phyloP scores from a whole-genome alignment of 768 basidiomycete genomes.

The Lactifluus hygrophoroides region DNA sequence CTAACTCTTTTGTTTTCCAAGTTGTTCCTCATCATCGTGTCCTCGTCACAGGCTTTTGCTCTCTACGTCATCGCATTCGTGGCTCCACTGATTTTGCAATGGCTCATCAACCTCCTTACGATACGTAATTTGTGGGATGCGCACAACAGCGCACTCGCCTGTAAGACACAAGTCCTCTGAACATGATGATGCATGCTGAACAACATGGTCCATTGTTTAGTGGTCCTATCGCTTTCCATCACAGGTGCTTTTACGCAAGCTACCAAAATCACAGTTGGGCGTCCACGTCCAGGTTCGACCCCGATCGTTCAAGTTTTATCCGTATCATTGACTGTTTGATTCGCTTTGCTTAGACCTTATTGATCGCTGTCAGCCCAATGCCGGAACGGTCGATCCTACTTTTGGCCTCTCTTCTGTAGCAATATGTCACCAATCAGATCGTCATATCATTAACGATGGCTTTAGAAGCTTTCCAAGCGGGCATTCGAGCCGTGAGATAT shows the following conservation, averaged over 20 bases:
- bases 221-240: conserved; percentile 64
- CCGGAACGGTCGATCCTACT: conserved; percentile 54
- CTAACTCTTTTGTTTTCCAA: not conserved
- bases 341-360: conserved; percentile 42
- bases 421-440: conserved; percentile 71
- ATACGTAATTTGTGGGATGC: conserved; percentile 85
- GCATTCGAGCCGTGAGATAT: conserved; percentile 69
- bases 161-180: conserved; percentile 25
- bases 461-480: conserved; percentile 92
- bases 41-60: conserved; percentile 18
- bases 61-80: conserved; percentile 39
- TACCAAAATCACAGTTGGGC: conserved; percentile 78
- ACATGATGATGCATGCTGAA: conserved; percentile 4
- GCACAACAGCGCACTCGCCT: conserved; percentile 54
- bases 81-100: conserved; percentile 62
- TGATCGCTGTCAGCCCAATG: conserved; percentile 59
- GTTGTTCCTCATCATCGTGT: not conserved
- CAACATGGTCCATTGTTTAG: conserved; percentile 28
- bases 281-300: conserved; percentile 70
- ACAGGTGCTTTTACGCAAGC: conserved; percentile 81
- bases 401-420: conserved; percentile 67
- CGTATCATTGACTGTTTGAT: not conserved
- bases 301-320: not conserved
- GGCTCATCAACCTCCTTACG: conserved; percentile 60
- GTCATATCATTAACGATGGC: conserved; percentile 59